Evolutionary conservation across 176 grass and related monocot species (phyloP), one percentile per base, ranked within the genome.

Genomic region (Oryza brachyantha): DNA sequence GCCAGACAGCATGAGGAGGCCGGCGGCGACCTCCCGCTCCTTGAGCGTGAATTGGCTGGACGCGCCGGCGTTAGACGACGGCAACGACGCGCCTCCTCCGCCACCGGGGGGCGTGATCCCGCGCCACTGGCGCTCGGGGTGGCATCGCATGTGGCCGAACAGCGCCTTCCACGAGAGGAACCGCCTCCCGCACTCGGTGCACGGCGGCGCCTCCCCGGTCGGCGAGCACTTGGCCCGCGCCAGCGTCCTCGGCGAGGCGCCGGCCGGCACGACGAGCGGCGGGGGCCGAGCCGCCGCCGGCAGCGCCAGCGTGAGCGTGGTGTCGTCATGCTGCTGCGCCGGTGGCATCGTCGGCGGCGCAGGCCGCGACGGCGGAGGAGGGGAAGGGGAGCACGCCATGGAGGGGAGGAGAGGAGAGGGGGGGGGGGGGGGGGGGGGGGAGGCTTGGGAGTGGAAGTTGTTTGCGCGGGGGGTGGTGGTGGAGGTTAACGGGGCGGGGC

Each of bases 71-170:
- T 17, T 21, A 8, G 48, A 52, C 17, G 48, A 21, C 4, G 46
- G 21, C 46, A 40, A n/a, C 32, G 66, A 22, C 66, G 27, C 71
- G 4, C 8, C 74, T 29, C 29, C 68, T 13, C 42, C 34, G 3
- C 68, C 12, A 35, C 13, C 4, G 40, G 81, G 81, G 14, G 78
- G 78, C 36, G 34, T 85, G 61, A 92, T 82, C 29, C 90, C 93
- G 29, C 93, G 93, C 78, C 85, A 96, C 37, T 61, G 75, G 37
- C 90, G 84, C 39, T 92, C 90, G 17, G 93, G 90, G 76, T 96
- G 93, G 78, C 84, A 86, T 0, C 93, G 69, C 93, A 93, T 93
- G 82, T 96, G 93, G 12, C 90, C 93, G 27, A 84, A 81, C 22
- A 96, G 82, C 5, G 93, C 90, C 84, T 96, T 92, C 39, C 38